Conservation (phyloP, 2,329 filamentous ascomycete species). For the Fusarium agapanthi region DNA sequence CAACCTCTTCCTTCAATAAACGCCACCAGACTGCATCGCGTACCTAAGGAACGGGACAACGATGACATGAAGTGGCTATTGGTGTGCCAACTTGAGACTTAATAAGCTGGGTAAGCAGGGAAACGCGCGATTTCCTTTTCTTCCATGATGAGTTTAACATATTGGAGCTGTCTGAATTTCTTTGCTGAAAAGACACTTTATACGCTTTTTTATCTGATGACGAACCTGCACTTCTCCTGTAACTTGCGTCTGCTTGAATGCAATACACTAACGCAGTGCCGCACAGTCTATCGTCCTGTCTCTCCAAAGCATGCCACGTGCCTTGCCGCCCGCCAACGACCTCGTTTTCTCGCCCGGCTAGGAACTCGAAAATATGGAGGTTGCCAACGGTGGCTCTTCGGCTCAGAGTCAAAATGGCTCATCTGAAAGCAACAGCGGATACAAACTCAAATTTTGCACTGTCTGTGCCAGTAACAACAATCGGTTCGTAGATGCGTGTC, state of each 20-base stretch:
- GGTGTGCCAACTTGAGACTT: neutral
- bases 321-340: slow-evolving; percentile 7
- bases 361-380: slow-evolving; percentile 50
- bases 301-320: slow-evolving; percentile 38
- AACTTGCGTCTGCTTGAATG: neutral
- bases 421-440: slow-evolving; percentile 64
- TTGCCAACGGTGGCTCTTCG: slow-evolving; percentile 50
- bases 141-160: slow-evolving; percentile 59
- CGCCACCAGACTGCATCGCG: slow-evolving; percentile 4
- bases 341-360: slow-evolving; percentile 31
- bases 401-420: slow-evolving; percentile 53
- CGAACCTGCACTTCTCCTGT: slow-evolving; percentile 4
- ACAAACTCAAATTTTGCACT: slow-evolving; percentile 95
- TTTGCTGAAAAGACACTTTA: slow-evolving; percentile 68
- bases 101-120: slow-evolving; percentile 37
- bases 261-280: slow-evolving; percentile 15
- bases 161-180: slow-evolving; percentile 83
- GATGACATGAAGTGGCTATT: slow-evolving; percentile 14
- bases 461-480: slow-evolving; percentile 99
- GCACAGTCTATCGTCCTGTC: slow-evolving; percentile 11
- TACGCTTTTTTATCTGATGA: slow-evolving; percentile 63
- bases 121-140: neutral
- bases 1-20: slow-evolving; percentile 15
- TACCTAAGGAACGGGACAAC: neutral
- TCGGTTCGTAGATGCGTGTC: slow-evolving; percentile 65